Conservation (phyloP, 257 asterid genomes). For the Solanum acaule region DNA sequence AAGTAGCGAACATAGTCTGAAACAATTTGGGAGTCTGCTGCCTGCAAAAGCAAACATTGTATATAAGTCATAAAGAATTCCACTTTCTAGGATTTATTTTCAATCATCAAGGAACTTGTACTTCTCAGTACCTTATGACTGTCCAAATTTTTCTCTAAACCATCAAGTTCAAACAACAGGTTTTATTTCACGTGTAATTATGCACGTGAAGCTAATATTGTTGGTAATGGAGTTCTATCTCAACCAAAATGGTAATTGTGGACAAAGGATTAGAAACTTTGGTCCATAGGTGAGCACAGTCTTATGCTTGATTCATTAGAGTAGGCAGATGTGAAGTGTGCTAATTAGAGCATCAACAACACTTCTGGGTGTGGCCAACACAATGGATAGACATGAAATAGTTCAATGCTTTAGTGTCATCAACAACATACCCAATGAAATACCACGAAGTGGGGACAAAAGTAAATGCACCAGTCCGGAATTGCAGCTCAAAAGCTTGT, state of each 20-base stretch:
- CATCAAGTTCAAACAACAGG: background rate
- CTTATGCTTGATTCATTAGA: background rate
- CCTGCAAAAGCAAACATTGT: slow-evolving; percentile 24
- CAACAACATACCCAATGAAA: background rate
- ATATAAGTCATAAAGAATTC: background rate
- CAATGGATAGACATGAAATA: background rate
- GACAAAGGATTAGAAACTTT: background rate
- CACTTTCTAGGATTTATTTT: background rate
- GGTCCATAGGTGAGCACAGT: background rate
- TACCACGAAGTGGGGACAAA: background rate
- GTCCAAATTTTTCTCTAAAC: background rate
- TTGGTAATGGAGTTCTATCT: background rate
- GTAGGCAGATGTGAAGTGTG: background rate
- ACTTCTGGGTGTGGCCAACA: background rate
- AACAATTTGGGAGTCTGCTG: slow-evolving; percentile 70
- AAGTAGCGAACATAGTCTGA: slow-evolving; percentile 72
- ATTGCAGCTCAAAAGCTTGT: background rate
- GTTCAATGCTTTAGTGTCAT: background rate
- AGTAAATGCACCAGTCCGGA: background rate
- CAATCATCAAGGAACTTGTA: background rate
- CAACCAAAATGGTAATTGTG: background rate
- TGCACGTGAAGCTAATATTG: background rate
- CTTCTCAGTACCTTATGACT: background rate
- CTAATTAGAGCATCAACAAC: background rate
- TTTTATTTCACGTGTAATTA: background rate